phyloP scores from a whole-genome alignment of 345 rosid species.

The Citrus australasica region DNA sequence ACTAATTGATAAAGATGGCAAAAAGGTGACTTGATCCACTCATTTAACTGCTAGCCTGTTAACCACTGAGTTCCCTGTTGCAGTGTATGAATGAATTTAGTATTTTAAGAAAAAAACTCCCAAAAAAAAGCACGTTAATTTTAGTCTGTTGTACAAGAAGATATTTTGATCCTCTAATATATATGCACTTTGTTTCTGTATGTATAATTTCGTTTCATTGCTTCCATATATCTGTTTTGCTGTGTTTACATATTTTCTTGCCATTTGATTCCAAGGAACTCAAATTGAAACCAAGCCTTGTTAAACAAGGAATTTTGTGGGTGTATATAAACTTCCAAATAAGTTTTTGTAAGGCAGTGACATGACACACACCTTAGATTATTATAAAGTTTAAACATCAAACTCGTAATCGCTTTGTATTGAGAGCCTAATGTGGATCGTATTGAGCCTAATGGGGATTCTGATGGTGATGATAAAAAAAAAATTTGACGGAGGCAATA shows the following conservation, averaged over 20 bases:
- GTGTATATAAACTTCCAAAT: not conserved
- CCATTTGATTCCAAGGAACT: not conserved
- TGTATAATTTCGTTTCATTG: not conserved
- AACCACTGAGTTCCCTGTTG: constrained; percentile 43
- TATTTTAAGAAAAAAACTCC: constrained; percentile 25
- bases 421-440: too few species aligned
- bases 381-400: too few species aligned
- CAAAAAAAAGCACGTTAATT: constrained; percentile 34
- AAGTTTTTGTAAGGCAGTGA: too few species aligned
- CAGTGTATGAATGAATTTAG: constrained; percentile 69
- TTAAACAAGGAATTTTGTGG: too few species aligned
- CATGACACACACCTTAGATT: not conserved
- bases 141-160: constrained; percentile 48
- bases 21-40: constrained; percentile 47
- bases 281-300: not conserved
- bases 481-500: too few species aligned
- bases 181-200: constrained; percentile 50
- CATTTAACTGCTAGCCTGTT: constrained; percentile 66
- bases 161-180: constrained; percentile 53
- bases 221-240: not conserved
- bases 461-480: too few species aligned
- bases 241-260: not conserved
- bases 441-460: too few species aligned
- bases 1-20: constrained; percentile 44
- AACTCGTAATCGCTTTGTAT: too few species aligned